Evolutionary conservation across 352 stramenopile species (phyloP).

Genomic region (Globisporangium camurandrum): DNA sequence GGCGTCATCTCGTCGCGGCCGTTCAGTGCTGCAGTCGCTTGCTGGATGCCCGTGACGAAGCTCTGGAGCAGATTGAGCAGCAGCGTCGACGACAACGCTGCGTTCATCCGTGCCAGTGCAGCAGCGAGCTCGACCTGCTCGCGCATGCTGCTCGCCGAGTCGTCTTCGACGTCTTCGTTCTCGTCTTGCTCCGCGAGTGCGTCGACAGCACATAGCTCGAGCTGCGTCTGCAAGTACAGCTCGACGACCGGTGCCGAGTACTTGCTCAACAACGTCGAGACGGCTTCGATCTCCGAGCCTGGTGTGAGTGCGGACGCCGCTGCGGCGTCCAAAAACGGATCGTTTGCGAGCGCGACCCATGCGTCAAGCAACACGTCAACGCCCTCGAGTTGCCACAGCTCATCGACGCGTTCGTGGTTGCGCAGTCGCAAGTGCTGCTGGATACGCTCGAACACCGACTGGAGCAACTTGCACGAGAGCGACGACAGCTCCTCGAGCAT

Average conservation of each 20-base stretch:
- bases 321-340: slow-evolving; percentile 35
- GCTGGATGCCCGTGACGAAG: slow-evolving; percentile 39
- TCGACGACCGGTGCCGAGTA: slow-evolving; percentile 57
- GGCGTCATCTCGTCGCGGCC: slow-evolving; percentile 47
- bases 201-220: slow-evolving; percentile 63
- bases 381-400: slow-evolving; percentile 80
- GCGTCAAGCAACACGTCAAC: slow-evolving; percentile 75
- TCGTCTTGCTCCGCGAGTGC: slow-evolving; percentile 66
- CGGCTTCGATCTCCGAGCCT: slow-evolving; percentile 21
- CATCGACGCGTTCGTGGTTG: slow-evolving; percentile 41
- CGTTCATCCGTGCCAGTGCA: slow-evolving; percentile 59
- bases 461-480: slow-evolving; percentile 62
- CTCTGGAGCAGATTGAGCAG: slow-evolving; percentile 57
- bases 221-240: slow-evolving; percentile 68
- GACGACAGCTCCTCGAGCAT: slow-evolving; percentile 66
- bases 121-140: slow-evolving; percentile 74
- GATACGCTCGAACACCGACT: slow-evolving; percentile 57
- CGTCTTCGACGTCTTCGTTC: slow-evolving; percentile 81
- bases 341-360: slow-evolving; percentile 65
- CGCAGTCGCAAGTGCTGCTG: slow-evolving; percentile 39
- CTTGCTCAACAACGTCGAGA: slow-evolving; percentile 39
- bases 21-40: slow-evolving; percentile 29
- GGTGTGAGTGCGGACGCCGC: slow-evolving; percentile 5
- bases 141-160: slow-evolving; percentile 41
- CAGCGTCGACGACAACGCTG: slow-evolving; percentile 36